These are phyloP conservation scores for Trichoderma hamatum DNA, from an alignment of 2,329 filamentous ascomycete genomes.

Conservation along the genomic window DNA sequence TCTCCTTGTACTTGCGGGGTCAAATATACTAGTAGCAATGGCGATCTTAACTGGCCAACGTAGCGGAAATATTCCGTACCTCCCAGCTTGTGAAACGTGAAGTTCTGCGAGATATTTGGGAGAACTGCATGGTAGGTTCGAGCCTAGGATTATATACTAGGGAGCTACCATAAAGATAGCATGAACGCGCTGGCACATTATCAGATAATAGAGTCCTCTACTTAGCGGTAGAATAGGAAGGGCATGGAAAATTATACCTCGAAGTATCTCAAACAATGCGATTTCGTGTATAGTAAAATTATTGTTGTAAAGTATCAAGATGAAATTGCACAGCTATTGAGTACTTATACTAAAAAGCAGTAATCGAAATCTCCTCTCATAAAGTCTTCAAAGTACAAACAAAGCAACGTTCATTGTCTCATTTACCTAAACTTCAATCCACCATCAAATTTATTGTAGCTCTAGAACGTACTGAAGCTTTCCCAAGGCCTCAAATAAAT, in stretches of 20 bases:
- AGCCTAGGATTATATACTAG: not conserved
- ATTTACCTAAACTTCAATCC: not conserved
- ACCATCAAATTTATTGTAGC: not conserved
- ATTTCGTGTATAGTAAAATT: not conserved
- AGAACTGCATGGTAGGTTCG: not conserved
- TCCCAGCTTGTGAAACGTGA: not conserved
- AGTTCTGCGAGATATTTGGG: not conserved
- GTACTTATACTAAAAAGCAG: not conserved
- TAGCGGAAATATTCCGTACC: not conserved
- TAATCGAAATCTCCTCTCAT: not conserved
- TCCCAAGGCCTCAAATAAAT: slow-evolving; percentile 37
- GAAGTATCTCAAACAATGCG: not conserved
- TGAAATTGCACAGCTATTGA: not conserved
- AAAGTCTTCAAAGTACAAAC: not conserved
- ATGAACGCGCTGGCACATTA: no score
- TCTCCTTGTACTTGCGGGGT: not conserved
- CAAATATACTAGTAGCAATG: not conserved
- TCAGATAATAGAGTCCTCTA: no score
- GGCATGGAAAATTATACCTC: not conserved
- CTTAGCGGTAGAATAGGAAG: no score
- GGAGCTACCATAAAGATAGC: not conserved
- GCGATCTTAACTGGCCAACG: not conserved
- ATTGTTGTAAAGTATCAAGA: not conserved
- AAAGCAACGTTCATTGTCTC: not conserved
- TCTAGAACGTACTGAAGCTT: slow-evolving; percentile 25